A percentile compares a stretch with the other conserved stretches of the same genome.
phyloP scores from a whole-genome alignment of 257 asterid species.

The Petunia secreta region DNA sequence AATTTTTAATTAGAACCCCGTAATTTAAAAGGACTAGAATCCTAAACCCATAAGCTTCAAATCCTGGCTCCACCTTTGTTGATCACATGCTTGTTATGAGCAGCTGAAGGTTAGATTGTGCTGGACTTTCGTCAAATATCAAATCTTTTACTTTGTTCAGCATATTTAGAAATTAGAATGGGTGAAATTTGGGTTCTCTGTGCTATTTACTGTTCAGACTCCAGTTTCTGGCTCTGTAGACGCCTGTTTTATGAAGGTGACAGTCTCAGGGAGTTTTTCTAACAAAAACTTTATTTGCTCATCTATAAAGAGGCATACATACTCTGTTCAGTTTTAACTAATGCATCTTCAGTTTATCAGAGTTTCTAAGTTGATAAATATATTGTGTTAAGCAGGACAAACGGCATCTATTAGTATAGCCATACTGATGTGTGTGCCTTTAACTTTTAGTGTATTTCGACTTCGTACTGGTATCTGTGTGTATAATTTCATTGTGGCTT shows the following conservation, averaged over 20 bases:
- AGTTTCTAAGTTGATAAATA: not conserved
- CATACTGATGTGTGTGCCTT: not conserved
- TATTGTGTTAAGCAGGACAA: not conserved
- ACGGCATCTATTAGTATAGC: not conserved
- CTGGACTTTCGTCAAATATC: not conserved
- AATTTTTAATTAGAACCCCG: no score
- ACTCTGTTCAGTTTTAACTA: not conserved
- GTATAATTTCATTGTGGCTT: no score
- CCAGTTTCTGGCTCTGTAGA: not conserved
- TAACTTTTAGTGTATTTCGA: not conserved
- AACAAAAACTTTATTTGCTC: not conserved
- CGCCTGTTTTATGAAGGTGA: conserved; percentile 3
- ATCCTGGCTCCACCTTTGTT: conserved; percentile 33
- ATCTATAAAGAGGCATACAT: not conserved
- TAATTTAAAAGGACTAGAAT: no score
- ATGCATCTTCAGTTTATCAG: not conserved
- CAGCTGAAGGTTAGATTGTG: conserved; percentile 79
- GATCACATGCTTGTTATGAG: conserved; percentile 98
- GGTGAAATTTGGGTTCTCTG: not conserved
- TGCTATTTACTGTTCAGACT: conserved; percentile 3
- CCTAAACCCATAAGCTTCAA: no score
- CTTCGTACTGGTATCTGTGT: no score
- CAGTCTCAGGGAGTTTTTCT: not conserved
- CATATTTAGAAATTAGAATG: not conserved
- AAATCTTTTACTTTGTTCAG: not conserved